Conservation (phyloP, 257 asterid species). For the Cruciata laevipes region DNA sequence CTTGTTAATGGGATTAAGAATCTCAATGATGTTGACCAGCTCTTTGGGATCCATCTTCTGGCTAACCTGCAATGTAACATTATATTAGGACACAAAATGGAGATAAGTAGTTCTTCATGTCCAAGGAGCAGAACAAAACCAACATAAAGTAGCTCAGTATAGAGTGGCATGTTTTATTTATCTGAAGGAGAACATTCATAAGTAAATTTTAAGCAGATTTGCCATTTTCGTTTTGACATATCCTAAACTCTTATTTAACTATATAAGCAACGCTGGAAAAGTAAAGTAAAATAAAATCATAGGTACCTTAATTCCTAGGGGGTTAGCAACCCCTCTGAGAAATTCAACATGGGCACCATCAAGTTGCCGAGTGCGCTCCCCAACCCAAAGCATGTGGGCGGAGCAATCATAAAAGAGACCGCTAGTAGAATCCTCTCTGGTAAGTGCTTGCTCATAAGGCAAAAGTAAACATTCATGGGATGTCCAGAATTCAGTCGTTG, state of each 20-base stretch:
- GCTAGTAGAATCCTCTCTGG: conserved; percentile 71
- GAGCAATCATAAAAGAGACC: conserved; percentile 80
- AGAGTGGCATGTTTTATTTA: background rate
- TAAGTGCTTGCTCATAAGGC: conserved; percentile 77
- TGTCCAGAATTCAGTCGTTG: conserved; percentile 81
- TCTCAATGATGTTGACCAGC: conserved; percentile 61
- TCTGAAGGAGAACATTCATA: background rate
- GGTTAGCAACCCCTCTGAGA: conserved; percentile 72
- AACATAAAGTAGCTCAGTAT: background rate
- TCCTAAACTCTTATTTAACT: background rate
- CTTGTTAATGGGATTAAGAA: conserved; percentile 59
- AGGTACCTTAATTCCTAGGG: conserved; percentile 74
- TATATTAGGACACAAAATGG: conserved; percentile 1
- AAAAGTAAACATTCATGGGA: conserved; percentile 74
- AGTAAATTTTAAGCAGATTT: background rate
- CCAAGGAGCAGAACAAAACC: background rate
- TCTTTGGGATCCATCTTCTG: conserved; percentile 88
- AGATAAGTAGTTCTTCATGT: background rate
- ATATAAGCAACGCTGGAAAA: background rate
- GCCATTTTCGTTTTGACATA: background rate
- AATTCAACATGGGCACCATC: conserved; percentile 83
- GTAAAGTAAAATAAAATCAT: conserved; percentile 5
- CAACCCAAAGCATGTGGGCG: conserved; percentile 91
- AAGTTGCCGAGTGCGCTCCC: conserved; percentile 73
- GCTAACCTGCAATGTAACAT: conserved; percentile 54